Evolutionary conservation across 352 stramenopile species (phyloP).

Genomic region (Hyaloperonospora brassicae): DNA sequence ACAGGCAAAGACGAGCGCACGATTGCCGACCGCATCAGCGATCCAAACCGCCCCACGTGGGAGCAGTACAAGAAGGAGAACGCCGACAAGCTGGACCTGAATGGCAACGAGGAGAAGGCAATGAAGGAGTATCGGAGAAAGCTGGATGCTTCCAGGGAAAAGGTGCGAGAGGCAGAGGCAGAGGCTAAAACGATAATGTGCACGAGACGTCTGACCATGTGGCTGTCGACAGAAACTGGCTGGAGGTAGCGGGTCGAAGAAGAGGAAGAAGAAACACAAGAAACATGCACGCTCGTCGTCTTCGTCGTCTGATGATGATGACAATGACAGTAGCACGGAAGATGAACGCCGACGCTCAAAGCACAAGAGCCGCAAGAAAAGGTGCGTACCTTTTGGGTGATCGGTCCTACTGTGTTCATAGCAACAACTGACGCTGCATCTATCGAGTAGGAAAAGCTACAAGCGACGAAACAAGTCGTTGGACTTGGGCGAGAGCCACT

Average conservation of each 20-base stretch:
- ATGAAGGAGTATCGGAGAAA: constrained; percentile 93
- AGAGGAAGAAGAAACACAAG: constrained; percentile 76
- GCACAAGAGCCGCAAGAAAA: too few species aligned
- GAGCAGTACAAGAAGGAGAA: constrained; percentile 96
- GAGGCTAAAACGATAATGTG: neutral
- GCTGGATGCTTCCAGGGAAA: constrained; percentile 86
- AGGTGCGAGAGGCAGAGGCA: constrained; percentile 43
- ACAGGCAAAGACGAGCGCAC: constrained; percentile 90
- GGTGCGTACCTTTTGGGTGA: too few species aligned
- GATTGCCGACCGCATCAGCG: constrained; percentile 89
- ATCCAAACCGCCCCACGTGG: constrained; percentile 92
- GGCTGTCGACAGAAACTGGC: constrained; percentile 37
- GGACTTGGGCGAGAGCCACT: too few species aligned
- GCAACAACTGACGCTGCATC: too few species aligned
- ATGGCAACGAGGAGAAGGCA: constrained; percentile 82
- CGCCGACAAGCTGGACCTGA: constrained; percentile 89
- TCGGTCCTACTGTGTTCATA: too few species aligned
- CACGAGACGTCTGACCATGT: constrained; percentile 5
- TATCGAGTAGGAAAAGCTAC: too few species aligned
- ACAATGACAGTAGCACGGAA: too few species aligned
- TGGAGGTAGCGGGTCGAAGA: constrained; percentile 64
- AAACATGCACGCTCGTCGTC: too few species aligned
- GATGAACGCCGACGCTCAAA: too few species aligned
- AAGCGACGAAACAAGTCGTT: too few species aligned
- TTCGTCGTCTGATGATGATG: too few species aligned